phyloP scores from a whole-genome alignment of 768 basidiomycete genomes.

The Collybia mongolica region DNA sequence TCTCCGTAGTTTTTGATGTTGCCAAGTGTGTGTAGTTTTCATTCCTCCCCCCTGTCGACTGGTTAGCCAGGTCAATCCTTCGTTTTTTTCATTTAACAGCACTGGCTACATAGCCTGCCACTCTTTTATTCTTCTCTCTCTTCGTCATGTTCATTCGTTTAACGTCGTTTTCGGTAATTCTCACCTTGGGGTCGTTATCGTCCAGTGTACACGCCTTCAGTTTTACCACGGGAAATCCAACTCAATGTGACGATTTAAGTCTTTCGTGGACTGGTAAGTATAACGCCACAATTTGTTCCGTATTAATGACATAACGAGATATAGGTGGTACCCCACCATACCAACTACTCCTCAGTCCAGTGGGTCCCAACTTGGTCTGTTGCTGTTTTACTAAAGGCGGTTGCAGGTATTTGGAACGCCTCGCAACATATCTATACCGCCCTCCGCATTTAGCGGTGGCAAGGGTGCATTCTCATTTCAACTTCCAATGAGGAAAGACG shows the following conservation, averaged over 20 bases:
- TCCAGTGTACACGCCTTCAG: conserved; percentile 40
- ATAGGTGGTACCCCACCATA: conserved; percentile 64
- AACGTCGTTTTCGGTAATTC: conserved; percentile 16
- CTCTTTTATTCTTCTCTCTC: conserved; percentile 13
- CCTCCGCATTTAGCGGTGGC: conserved; percentile 50
- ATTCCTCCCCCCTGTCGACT: too few relatives aligned
- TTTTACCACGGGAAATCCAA: conserved; percentile 40
- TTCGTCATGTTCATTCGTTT: conserved; percentile 11
- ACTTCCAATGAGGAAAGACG: conserved; percentile 37
- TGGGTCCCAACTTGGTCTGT: conserved; percentile 24
- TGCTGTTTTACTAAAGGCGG: conserved; percentile 7
- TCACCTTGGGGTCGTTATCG: conserved; percentile 20
- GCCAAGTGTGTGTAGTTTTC: too few relatives aligned
- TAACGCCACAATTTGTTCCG: neutral
- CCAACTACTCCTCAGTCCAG: conserved; percentile 48
- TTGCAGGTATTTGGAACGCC: conserved; percentile 53
- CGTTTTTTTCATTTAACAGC: conserved; percentile 16
- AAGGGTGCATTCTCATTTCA: conserved; percentile 50
- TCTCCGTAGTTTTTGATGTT: conserved; percentile 2
- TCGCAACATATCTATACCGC: conserved; percentile 53
- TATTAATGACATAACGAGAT: conserved; percentile 3
- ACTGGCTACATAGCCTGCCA: conserved; percentile 11
- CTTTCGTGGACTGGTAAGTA: conserved; percentile 62
- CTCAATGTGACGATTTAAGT: conserved; percentile 61
- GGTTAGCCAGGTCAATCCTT: neutral